Evolutionary conservation across 768 basidiomycete species (phyloP), one percentile per base, ranked within the genome.

Genomic region (Trametes meyenii): DNA sequence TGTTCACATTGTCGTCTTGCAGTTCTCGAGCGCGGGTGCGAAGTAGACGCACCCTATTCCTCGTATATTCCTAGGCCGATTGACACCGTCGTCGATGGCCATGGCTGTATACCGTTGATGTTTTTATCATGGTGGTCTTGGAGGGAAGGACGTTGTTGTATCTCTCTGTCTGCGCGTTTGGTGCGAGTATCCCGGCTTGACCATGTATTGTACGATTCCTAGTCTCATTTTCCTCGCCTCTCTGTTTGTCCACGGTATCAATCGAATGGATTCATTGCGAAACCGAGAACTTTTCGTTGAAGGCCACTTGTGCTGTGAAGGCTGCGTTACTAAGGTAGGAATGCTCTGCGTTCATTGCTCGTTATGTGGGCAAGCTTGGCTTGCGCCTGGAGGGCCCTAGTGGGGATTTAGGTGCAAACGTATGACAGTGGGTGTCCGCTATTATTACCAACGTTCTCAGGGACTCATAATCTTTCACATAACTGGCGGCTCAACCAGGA

Each of bases 21-120:
- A 80, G 76, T 81, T 81, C 73, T 81, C 79, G 49, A 76, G 78
- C 61, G 78, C 79, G 7, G 74, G 76, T 11, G 72, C 79, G n/a
- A 78, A 80, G 62, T 80, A 79, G 70, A 24, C 45, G 46, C 62
- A 43, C 54, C 52, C 36, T 69, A 50, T 53, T 57, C 14, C 26
- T 11, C 21, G 29, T 40, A 11, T 58, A 42, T 42, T 7, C 39
- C 16, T 8, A 29, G 53, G 57, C 40, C 46, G 40, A 13, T 19
- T 36, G 29, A 42, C 35, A 24, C 6, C 19, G 14, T 21, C 44
- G 50, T 56, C 50, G 50, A 44, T 5, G 36, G 44, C 6, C 48
- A 23, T 33, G 46, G 19, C 24, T 39, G 45, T 26, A 35, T 7
- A 17, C 43, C 19, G 6, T 19, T 10, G 35, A 12, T 12, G 26